Evolutionary conservation across 495 filamentous ascomycete species (phyloP), one percentile per base, ranked within the genome.

Genomic region (Durotheca rogersii): DNA sequence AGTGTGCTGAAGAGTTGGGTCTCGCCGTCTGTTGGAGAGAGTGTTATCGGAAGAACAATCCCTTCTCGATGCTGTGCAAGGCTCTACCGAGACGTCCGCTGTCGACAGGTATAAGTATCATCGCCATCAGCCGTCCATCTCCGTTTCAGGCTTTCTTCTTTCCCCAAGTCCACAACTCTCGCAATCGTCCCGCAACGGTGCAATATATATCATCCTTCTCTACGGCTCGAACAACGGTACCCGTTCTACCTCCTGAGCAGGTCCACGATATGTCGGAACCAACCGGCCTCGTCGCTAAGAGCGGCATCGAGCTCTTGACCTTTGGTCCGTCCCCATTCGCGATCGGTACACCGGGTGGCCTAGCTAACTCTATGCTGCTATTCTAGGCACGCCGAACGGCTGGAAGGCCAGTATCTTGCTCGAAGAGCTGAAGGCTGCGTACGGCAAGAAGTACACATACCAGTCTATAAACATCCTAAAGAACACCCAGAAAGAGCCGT

Each of bases 401-500:
- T 33, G 54, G 55, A 92, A 91, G 62, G 80, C 82, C 55, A 87
- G 84, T 54, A 89, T 92, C 53, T 73, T 86, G 0, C 75, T 95
- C n/a, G 88, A 95, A 68, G 89, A 94, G 70, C 78, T 91, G 0
- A 73, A 73, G 29, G 70, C 55, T 3, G 71, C 69, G 30, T 77
- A 77, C 39, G 82, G 82, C 15, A 70, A 81, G 17, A 67, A 76
- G 1, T 87, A 85, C 63, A 74, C 74, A 12, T 75, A 74, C 50
- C 75, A 86, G 55, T 77, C 78, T 34, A 78, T 94, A 58, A 80
- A 88, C 52, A 82, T 94, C 53, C 61, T 58, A 39, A 83, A 86
- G 56, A 86, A 88, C 65, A 75, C 69, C 3, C 89, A 94, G 55
- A 94, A 95, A 58, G 81, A 92, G 68, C 77, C 79, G 52, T 83